Conservation (phyloP, 2,329 filamentous ascomycete genomes). For the Didymella lethalis region DNA sequence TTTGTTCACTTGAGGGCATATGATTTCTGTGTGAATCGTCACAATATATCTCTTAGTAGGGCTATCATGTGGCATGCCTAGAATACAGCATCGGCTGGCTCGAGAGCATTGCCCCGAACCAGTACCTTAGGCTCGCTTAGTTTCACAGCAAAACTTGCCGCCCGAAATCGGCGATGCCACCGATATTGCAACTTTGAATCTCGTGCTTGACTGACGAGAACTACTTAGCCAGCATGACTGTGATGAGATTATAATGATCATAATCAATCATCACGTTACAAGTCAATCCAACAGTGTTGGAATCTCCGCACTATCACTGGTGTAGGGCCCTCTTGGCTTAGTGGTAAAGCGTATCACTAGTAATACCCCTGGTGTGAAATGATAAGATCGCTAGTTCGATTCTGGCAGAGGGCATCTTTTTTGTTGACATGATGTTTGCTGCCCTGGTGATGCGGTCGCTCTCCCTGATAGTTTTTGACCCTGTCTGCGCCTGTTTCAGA, state of each 20-base stretch:
- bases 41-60: no score
- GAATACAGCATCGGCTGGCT: no score
- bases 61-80: no score
- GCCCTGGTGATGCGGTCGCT: no score
- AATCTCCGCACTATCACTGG: background rate
- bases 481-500: background rate
- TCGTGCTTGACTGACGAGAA: no score
- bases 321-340: conserved; percentile 43
- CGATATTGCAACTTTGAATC: background rate
- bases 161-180: background rate
- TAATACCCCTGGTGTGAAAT: conserved; percentile 35
- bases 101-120: no score
- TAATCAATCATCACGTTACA: fast-evolving
- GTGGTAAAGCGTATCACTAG: conserved; percentile 52
- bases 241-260: background rate
- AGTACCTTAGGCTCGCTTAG: background rate
- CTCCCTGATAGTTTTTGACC: background rate
- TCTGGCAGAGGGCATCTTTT: conserved; percentile 45
- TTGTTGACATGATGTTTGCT: conserved; percentile 6
- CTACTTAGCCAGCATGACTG: no score
- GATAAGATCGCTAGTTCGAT: conserved; percentile 51
- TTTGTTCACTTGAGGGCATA: no score
- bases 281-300: conserved; percentile 23
- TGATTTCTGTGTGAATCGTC: no score
- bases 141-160: background rate